Conservation (phyloP, 1,284 basidiomycete genomes). For the Fomitopsis schrenkii region DNA sequence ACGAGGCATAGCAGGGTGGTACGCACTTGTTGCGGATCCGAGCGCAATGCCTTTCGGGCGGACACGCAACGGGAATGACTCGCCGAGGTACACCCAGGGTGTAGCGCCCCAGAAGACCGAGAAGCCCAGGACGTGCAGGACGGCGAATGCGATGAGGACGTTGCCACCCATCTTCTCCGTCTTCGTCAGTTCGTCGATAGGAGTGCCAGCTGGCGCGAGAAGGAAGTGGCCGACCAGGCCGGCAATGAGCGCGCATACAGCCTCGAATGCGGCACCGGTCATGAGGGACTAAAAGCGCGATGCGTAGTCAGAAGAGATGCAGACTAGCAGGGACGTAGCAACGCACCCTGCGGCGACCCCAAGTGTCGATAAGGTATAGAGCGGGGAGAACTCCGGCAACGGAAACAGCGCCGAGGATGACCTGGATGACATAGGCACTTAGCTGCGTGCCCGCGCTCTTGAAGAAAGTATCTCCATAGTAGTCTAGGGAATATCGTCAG, state of each 20-base stretch:
- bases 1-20: background rate
- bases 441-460: slow-evolving; percentile 34
- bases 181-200: slow-evolving; percentile 39
- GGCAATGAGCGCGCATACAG: slow-evolving; percentile 60
- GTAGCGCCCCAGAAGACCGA: slow-evolving; percentile 73
- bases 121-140: slow-evolving; percentile 73
- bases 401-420: slow-evolving; percentile 67
- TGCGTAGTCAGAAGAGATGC: background rate
- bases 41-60: slow-evolving; percentile 73
- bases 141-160: slow-evolving; percentile 70
- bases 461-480: slow-evolving; percentile 84
- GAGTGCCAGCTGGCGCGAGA: slow-evolving; percentile 50
- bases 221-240: slow-evolving; percentile 70
- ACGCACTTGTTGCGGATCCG: slow-evolving; percentile 54
- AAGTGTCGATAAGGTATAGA: slow-evolving; percentile 59
- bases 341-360: slow-evolving; percentile 55
- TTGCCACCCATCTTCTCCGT: slow-evolving; percentile 60
- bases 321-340: background rate
- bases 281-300: slow-evolving; percentile 47
- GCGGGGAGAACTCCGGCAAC: slow-evolving; percentile 64
- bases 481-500: slow-evolving; percentile 39
- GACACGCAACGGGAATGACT: slow-evolving; percentile 69
- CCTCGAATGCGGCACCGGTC: slow-evolving; percentile 60
- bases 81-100: slow-evolving; percentile 54
- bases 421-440: slow-evolving; percentile 69